A percentile compares a stretch with the other conserved stretches of the same genome.
These are phyloP conservation scores for Sugiyamaella pinicola DNA, from an alignment of 1,139 yeast species.

Conservation along the genomic window DNA sequence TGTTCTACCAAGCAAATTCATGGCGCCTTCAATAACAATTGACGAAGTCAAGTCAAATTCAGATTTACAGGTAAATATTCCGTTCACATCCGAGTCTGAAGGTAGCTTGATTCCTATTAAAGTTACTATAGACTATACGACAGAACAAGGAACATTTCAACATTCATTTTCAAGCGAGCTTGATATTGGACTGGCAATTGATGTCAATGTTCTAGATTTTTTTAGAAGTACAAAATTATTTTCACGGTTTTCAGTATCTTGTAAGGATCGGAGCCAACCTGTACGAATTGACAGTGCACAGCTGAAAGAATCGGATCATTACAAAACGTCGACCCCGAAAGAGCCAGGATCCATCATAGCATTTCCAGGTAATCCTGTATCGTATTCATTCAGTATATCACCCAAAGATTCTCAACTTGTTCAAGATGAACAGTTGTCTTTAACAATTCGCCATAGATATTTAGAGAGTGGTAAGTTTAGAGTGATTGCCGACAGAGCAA, in stretches of 20 bases:
- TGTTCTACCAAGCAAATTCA: slow-evolving; percentile 3
- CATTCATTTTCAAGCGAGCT: slow-evolving; percentile 29
- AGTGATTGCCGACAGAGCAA: not conserved
- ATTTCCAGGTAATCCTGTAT: slow-evolving; percentile 69
- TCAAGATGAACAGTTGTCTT: slow-evolving; percentile 24
- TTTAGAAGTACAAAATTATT: slow-evolving; percentile 58
- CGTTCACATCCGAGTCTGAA: slow-evolving; percentile 24
- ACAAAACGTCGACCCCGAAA: slow-evolving; percentile 45
- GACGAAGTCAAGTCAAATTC: slow-evolving; percentile 11
- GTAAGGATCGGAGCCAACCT: slow-evolving; percentile 56
- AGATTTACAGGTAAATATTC: slow-evolving; percentile 11
- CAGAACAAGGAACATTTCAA: slow-evolving; percentile 27
- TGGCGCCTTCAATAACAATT: slow-evolving; percentile 13
- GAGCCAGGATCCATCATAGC: slow-evolving; percentile 49
- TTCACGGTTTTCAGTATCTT: slow-evolving; percentile 69
- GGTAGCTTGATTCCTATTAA: slow-evolving; percentile 17
- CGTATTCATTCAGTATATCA: slow-evolving; percentile 58
- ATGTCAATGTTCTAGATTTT: slow-evolving; percentile 78
- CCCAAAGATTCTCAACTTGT: slow-evolving; percentile 26
- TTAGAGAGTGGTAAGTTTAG: slow-evolving; percentile 31
- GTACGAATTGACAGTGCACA: slow-evolving; percentile 53
- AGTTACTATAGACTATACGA: slow-evolving; percentile 28
- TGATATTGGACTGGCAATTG: slow-evolving; percentile 49
- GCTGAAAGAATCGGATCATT: slow-evolving; percentile 48
- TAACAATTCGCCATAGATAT: slow-evolving; percentile 30